Conservation (phyloP, 2,329 filamentous ascomycete species). For the Hymenotorrendiella dingleyae region DNA sequence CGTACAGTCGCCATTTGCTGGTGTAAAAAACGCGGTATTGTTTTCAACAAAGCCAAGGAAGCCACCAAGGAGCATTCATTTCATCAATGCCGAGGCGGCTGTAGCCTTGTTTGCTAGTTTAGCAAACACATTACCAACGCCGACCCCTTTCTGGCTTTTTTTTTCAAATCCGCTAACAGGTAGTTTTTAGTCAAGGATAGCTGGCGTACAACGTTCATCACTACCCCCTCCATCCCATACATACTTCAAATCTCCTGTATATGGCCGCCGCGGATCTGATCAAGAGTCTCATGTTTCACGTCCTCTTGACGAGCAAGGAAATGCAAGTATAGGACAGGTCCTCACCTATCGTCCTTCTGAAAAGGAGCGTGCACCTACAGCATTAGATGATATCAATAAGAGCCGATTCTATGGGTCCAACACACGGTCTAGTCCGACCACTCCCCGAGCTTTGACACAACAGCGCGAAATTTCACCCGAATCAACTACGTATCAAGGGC, state of each 20-base stretch:
- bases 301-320: conserved; percentile 21
- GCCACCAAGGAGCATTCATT: too few species aligned
- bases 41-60: too few species aligned
- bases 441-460: conserved; percentile 19
- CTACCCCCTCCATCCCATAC: conserved; percentile 20
- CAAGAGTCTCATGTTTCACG: conserved; percentile 21
- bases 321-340: conserved; percentile 20
- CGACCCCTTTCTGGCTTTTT: too few species aligned
- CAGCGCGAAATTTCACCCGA: conserved; percentile 26
- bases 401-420: conserved; percentile 20
- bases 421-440: conserved; percentile 25
- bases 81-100: too few species aligned
- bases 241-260: conserved; percentile 14
- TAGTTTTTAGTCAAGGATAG: conserved; percentile 25
- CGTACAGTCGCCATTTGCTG: too few species aligned
- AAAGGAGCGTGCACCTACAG: conserved; percentile 18
- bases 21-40: too few species aligned
- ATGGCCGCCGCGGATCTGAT: conserved; percentile 26
- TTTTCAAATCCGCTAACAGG: conserved; percentile 15
- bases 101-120: conserved; percentile 6
- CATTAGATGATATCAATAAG: conserved; percentile 19
- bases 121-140: conserved; percentile 8
- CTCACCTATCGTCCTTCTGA: conserved; percentile 22
- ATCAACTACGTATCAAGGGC: conserved; percentile 20
- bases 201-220: conserved; percentile 26